Percentiles rank a stretch among this genome's conserved stretches.
These are phyloP conservation scores for Recurvomyces mirabilis DNA, from an alignment of 495 filamentous ascomycete species.

Conservation along the genomic window DNA sequence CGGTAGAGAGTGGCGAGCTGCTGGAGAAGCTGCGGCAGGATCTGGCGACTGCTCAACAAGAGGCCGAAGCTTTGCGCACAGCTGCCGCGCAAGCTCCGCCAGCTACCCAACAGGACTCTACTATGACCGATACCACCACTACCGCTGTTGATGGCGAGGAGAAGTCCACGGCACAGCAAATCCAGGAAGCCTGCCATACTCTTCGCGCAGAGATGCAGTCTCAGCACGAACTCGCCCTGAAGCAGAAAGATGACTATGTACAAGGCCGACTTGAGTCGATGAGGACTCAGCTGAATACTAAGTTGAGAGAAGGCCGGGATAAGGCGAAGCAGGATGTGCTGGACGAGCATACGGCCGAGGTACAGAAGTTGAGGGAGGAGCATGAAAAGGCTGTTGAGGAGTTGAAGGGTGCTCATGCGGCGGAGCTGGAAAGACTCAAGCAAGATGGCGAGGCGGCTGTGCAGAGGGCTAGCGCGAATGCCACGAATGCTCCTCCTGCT, in stretches of 20 bases:
- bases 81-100: background rate
- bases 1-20: conserved; percentile 16
- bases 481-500: background rate
- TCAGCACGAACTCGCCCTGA: conserved; percentile 39
- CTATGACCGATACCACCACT: conserved; percentile 22
- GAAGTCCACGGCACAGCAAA: conserved; percentile 27
- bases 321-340: conserved; percentile 26
- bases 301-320: conserved; percentile 52
- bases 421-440: conserved; percentile 39
- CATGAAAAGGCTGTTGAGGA: conserved; percentile 52
- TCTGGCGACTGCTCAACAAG: conserved; percentile 35
- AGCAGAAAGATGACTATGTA: conserved; percentile 49
- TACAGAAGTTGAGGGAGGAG: conserved; percentile 33
- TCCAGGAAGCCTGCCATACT: conserved; percentile 29
- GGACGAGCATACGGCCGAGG: conserved; percentile 35
- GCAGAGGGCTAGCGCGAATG: conserved; percentile 10
- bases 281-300: conserved; percentile 58
- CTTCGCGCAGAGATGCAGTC: conserved; percentile 31
- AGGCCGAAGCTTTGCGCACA: conserved; percentile 33
- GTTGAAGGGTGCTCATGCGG: conserved; percentile 53
- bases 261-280: conserved; percentile 60
- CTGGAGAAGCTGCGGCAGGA: conserved; percentile 34
- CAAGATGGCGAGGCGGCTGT: conserved; percentile 8
- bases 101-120: background rate
- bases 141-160: conserved; percentile 18